These are phyloP conservation scores for Amylocarpus encephaloides DNA, from an alignment of 2,329 filamentous ascomycete genomes.

Conservation along the genomic window DNA sequence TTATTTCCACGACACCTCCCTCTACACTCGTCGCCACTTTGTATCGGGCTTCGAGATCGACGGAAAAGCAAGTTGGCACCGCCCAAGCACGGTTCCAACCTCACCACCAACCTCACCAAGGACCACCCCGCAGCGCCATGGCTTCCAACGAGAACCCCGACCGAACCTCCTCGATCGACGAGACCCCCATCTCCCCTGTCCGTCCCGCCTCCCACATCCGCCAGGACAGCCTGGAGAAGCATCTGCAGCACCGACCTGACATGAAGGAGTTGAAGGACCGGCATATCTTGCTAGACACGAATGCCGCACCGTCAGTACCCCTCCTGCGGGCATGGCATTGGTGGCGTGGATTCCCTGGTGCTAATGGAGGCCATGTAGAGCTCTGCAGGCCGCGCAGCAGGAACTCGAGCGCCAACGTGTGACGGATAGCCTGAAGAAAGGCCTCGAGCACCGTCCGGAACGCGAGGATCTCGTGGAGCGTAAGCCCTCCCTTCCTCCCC, in stretches of 20 bases:
- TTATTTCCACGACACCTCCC: no score
- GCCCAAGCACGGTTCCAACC: no score
- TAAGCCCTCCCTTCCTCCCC: conserved; percentile 37
- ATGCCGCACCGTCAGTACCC: conserved; percentile 53
- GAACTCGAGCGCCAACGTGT: conserved; percentile 60
- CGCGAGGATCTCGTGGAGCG: conserved; percentile 74
- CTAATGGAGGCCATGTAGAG: conserved; percentile 33
- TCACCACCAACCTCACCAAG: no score
- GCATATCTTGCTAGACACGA: conserved; percentile 62
- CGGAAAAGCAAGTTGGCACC: no score
- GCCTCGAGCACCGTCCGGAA: conserved; percentile 56
- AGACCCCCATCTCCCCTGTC: conserved; percentile 51
- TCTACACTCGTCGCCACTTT: no score
- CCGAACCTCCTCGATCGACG: conserved; percentile 21
- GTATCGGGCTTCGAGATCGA: no score
- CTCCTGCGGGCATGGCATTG: background rate
- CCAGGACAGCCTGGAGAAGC: conserved; percentile 66
- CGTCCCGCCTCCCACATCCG: conserved; percentile 41
- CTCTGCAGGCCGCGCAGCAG: conserved; percentile 54
- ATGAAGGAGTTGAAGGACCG: conserved; percentile 59
- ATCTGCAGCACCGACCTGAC: conserved; percentile 64
- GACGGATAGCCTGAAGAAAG: conserved; percentile 58
- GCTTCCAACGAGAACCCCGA: conserved; percentile 1
- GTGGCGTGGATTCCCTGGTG: no score
- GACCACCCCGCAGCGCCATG: no score